Evolutionary conservation across 768 basidiomycete species (phyloP).

Genomic region (Strobilomyces echinocephalus): DNA sequence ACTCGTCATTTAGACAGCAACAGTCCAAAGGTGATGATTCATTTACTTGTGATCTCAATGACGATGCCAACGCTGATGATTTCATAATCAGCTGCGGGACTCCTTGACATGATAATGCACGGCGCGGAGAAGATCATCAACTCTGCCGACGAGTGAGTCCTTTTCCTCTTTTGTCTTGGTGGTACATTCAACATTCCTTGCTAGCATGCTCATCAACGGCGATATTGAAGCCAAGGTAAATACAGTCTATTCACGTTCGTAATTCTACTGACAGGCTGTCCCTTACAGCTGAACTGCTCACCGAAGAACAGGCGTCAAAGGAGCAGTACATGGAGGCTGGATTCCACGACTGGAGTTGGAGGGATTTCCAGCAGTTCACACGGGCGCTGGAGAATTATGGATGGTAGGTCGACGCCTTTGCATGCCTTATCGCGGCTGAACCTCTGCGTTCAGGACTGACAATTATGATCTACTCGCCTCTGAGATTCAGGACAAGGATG

Average conservation of each 20-base stretch:
- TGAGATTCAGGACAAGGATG: conserved; percentile 80
- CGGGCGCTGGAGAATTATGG: conserved; percentile 76
- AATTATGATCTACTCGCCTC: conserved; percentile 64
- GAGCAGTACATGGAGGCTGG: conserved; percentile 72
- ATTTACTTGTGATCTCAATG: background rate
- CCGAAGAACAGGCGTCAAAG: conserved; percentile 79
- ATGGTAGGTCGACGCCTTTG: conserved; percentile 46
- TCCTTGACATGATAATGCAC: conserved; percentile 97
- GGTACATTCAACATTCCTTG: background rate
- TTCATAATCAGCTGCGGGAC: conserved; percentile 45
- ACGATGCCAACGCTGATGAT: conserved; percentile 23
- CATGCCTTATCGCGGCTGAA: background rate
- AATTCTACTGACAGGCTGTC: too few relatives aligned
- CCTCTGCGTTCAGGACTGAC: conserved; percentile 45
- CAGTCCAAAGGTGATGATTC: conserved; percentile 62
- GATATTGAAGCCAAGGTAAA: conserved; percentile 87
- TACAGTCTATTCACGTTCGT: too few relatives aligned
- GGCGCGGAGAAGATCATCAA: conserved; percentile 97
- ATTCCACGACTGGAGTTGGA: conserved; percentile 87
- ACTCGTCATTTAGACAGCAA: conserved; percentile 83
- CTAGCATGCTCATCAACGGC: conserved; percentile 70
- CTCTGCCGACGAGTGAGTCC: conserved; percentile 60
- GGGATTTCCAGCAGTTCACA: conserved; percentile 91
- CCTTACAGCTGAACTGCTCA: conserved; percentile 79
- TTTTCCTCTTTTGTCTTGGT: background rate